phyloP scores from a whole-genome alignment of 352 stramenopile species.

The Phytophthora brassicae region DNA sequence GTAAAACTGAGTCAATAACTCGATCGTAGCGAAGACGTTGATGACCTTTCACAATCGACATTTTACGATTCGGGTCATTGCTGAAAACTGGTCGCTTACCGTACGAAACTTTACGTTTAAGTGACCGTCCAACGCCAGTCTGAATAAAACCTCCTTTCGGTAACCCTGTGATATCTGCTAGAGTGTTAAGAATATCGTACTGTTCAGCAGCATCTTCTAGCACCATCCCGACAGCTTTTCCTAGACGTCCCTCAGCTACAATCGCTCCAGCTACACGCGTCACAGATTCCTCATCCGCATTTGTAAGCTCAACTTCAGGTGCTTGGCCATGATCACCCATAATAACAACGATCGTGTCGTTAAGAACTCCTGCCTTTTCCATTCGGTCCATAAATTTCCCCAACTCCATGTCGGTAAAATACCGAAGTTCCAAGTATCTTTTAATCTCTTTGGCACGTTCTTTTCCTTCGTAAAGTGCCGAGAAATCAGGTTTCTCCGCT shows the following conservation, averaged over 20 bases:
- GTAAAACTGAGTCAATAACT: constrained; percentile 36
- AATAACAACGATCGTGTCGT: constrained; percentile 62
- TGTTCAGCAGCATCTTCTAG: constrained; percentile 46
- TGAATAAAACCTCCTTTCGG: constrained; percentile 49
- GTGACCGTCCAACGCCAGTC: constrained; percentile 51
- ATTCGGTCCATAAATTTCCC: constrained; percentile 54
- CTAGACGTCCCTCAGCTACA: constrained; percentile 50
- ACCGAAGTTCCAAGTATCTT: constrained; percentile 61
- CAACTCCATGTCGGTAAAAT: constrained; percentile 53
- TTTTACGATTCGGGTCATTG: constrained; percentile 53
- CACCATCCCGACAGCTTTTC: constrained; percentile 32
- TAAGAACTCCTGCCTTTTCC: constrained; percentile 42
- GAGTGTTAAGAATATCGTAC: constrained; percentile 60
- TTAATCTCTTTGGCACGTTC: constrained; percentile 37
- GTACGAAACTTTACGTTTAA: constrained; percentile 38
- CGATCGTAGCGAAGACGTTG: constrained; percentile 43
- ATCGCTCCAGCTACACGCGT: constrained; percentile 43
- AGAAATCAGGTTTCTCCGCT: constrained; percentile 51
- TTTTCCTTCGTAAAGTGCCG: constrained; percentile 39
- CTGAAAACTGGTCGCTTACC: constrained; percentile 41
- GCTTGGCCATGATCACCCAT: constrained; percentile 55
- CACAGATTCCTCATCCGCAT: constrained; percentile 43
- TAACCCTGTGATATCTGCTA: constrained; percentile 59
- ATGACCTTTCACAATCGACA: constrained; percentile 47
- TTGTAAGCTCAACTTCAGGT: constrained; percentile 43